These are phyloP conservation scores for Leccinum ponderosum DNA, from an alignment of 1,284 basidiomycete species.

Conservation along the genomic window DNA sequence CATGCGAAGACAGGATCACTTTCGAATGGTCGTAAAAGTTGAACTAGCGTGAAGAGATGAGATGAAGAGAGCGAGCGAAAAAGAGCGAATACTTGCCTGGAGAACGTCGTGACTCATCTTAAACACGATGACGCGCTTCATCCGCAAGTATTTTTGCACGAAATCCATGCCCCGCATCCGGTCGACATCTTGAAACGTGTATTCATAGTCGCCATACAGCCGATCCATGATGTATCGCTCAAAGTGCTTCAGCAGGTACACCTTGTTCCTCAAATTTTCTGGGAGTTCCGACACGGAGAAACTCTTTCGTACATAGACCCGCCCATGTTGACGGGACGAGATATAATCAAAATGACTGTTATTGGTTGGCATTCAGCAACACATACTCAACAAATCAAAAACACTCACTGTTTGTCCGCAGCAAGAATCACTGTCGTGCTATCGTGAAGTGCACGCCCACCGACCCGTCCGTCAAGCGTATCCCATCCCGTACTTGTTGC, in stretches of 20 bases:
- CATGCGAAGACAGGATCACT: conserved; percentile 77
- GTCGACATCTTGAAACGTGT: conserved; percentile 72
- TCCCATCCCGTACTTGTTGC: conserved; percentile 98
- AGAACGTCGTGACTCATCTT: conserved; percentile 92
- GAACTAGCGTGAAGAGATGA: conserved; percentile 60
- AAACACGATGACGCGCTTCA: conserved; percentile 97
- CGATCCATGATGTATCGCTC: conserved; percentile 90
- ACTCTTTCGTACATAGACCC: conserved; percentile 70
- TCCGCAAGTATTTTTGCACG: conserved; percentile 93
- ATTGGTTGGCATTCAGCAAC: conserved; percentile 33
- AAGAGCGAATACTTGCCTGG: conserved; percentile 54
- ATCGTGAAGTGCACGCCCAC: conserved; percentile 96
- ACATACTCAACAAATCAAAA: neutral
- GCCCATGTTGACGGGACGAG: conserved; percentile 58
- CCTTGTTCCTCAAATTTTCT: conserved; percentile 81
- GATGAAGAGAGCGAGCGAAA: neutral
- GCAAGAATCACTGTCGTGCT: conserved; percentile 85
- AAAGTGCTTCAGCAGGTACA: conserved; percentile 90
- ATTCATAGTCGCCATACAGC: conserved; percentile 79
- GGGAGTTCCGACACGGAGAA: conserved; percentile 65
- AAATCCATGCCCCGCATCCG: conserved; percentile 87
- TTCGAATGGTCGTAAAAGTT: conserved; percentile 99
- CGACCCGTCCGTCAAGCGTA: conserved; percentile 94
- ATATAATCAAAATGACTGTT: conserved; percentile 81
- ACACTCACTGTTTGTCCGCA: conserved; percentile 76